Base-by-base conservation (phyloP, 306 rosid genomes). In the Abrus precatorius region DNA sequence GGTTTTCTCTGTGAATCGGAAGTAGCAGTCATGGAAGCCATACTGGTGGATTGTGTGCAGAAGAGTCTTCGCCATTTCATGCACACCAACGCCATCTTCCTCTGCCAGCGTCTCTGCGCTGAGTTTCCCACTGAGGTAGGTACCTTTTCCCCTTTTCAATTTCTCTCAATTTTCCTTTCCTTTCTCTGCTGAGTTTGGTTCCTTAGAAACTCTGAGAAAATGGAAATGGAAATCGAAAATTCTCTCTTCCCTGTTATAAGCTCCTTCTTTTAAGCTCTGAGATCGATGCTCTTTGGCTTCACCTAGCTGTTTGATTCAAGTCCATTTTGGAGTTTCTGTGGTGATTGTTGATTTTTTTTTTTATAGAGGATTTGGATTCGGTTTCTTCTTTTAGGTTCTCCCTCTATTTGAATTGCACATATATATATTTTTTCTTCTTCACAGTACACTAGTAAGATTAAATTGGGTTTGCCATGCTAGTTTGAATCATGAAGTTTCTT, bases 71-170 rank as follows among this genome's bases (percentile, higher is more conserved):
- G 88, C 59, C 93, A 93, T 82, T 89, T 96, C 83, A 84, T 93
- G 92, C 70, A 87, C 85, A 78, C 83, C 50, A 93, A 96, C 85
- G 98, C 99, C 84, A 90, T 90, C 86, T 96, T 93, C 90, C 73
- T 93, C 69, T 93, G 97, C 88, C 93, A 93, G 48, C 94, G 99
- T 41, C 97, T 96, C 81, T 96, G 97, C 64, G 93, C 98, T 27
- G 90, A 96, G 85, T 96, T 87, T 79, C 94, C 98, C 40, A 48
- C 81, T 3, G 87, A 84, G 84, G 86, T 83, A 38, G 0, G 20
- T 87, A 30, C 78, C 50, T 44, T 68, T 12, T 27, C 40, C 32
- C 61, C 29, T 72, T 78, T 47, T 56, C 71, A 36, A n/a, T 62
- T 14, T 12, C n/a, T 11, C 6, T 20, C 32, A 54, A 52, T 54